phyloP scores from a whole-genome alignment of 306 rosid genomes.

The Pueraria montana region DNA sequence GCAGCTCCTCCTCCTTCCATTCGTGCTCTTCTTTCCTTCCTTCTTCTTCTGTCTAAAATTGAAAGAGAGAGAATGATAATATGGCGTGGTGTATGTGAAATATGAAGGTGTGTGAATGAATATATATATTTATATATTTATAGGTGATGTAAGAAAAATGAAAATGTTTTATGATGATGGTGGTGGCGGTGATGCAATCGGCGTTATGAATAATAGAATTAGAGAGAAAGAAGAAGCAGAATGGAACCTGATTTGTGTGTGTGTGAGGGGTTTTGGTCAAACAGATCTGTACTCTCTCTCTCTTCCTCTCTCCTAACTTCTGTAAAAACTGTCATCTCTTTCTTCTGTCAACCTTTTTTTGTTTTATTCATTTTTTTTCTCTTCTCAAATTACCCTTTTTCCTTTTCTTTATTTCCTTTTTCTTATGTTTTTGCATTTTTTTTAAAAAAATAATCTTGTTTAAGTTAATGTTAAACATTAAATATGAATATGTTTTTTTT shows the following conservation, averaged over 20 bases:
- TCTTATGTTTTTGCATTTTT: background rate
- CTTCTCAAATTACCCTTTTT: background rate
- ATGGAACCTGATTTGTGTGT: slow-evolving; percentile 52
- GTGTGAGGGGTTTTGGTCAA: slow-evolving; percentile 48
- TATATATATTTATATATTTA: background rate
- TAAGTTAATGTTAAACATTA: no score
- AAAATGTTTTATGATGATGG: background rate
- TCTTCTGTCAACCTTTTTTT: slow-evolving; percentile 5
- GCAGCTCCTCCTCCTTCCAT: slow-evolving; percentile 64
- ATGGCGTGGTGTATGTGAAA: background rate
- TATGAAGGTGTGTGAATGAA: background rate
- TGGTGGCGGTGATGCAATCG: slow-evolving; percentile 25
- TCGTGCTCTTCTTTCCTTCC: background rate
- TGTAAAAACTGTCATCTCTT: slow-evolving; percentile 40
- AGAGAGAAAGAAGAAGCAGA: slow-evolving; percentile 18
- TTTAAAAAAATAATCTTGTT: no score
- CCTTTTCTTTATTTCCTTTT: background rate
- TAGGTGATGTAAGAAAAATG: background rate
- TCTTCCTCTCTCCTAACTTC: slow-evolving; percentile 24
- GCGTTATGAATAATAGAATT: background rate
- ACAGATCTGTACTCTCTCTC: slow-evolving; percentile 52
- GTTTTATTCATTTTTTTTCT: slow-evolving; percentile 1
- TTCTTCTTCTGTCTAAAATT: slow-evolving; percentile 28
- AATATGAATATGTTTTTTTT: no score
- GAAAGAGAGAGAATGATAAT: slow-evolving; percentile 6